A percentile compares a stretch with the other conserved stretches of the same genome.
phyloP scores from a whole-genome alignment of 148 eudicot genomes.

The Silene uniflora region DNA sequence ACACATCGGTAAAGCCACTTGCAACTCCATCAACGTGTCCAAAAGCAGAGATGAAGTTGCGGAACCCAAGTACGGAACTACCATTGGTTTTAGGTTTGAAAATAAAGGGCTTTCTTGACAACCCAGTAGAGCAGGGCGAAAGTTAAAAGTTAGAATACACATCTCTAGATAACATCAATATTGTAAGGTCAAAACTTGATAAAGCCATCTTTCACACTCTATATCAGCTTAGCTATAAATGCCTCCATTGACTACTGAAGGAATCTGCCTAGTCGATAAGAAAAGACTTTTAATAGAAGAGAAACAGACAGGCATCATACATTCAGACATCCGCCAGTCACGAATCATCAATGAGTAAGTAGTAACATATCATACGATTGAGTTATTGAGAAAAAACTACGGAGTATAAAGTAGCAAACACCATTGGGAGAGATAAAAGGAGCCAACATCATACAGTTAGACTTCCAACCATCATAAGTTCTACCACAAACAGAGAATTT shows the following conservation, averaged over 20 bases:
- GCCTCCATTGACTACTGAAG: neutral
- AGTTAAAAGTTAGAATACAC: neutral
- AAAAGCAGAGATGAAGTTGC: neutral
- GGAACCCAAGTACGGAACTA: neutral
- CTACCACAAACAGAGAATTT: slow-evolving; percentile 19
- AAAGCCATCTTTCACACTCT: neutral
- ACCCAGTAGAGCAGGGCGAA: neutral
- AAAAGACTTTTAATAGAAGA: slow-evolving; percentile 1
- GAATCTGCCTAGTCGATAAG: neutral
- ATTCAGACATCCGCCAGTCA: neutral
- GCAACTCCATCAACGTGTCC: neutral
- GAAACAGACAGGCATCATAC: neutral
- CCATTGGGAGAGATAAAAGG: neutral
- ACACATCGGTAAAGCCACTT: neutral
- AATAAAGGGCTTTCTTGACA: neutral
- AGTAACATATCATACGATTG: neutral
- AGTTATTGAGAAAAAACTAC: neutral
- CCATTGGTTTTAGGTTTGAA: neutral
- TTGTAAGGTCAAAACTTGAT: neutral
- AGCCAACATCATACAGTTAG: neutral
- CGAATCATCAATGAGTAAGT: neutral
- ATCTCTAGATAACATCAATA: neutral
- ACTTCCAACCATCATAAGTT: slow-evolving; percentile 6
- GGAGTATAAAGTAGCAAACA: neutral
- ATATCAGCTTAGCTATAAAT: too few species aligned